Evolutionary conservation across 1,284 basidiomycete genomes (phyloP).

Genomic region (Xerocomus nothofagi): DNA sequence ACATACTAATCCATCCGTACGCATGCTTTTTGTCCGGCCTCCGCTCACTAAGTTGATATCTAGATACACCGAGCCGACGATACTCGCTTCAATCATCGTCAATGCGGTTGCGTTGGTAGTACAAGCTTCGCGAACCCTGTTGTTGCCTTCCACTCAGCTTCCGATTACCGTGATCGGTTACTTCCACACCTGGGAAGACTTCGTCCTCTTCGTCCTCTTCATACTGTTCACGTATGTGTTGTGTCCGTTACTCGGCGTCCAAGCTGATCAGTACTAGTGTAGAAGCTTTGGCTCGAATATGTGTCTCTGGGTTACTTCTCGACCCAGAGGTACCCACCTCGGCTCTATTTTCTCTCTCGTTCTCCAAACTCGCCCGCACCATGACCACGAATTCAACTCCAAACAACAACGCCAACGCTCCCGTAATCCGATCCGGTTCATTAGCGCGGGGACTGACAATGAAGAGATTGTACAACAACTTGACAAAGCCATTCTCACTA

Average conservation of each 20-base stretch:
- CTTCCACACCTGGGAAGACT: slow-evolving; percentile 89
- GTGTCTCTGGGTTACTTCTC: slow-evolving; percentile 88
- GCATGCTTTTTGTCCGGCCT: slow-evolving; percentile 21
- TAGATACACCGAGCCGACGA: slow-evolving; percentile 86
- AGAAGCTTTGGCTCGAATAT: slow-evolving; percentile 87
- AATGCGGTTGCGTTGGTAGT: slow-evolving; percentile 84
- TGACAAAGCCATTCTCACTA: slow-evolving; percentile 38
- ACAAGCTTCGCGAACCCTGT: slow-evolving; percentile 65
- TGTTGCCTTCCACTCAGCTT: slow-evolving; percentile 45
- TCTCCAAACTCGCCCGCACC: slow-evolving; percentile 36
- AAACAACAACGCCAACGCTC: neutral
- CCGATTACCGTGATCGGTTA: slow-evolving; percentile 63
- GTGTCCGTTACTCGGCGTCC: neutral
- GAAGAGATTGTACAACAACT: slow-evolving; percentile 31
- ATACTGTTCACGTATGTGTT: slow-evolving; percentile 79
- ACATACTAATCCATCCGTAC: slow-evolving; percentile 70
- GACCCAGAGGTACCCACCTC: slow-evolving; percentile 77
- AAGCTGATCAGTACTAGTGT: slow-evolving; percentile 46
- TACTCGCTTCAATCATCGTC: slow-evolving; percentile 82
- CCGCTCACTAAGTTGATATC: slow-evolving; percentile 1
- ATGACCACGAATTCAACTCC: slow-evolving; percentile 19
- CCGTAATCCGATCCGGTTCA: slow-evolving; percentile 20
- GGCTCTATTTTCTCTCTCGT: slow-evolving; percentile 51
- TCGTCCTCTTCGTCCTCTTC: slow-evolving; percentile 81
- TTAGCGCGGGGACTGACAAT: slow-evolving; percentile 33